Evolutionary conservation across 148 eudicot genomes (phyloP), one percentile per base, ranked within the genome.

Genomic region (Polygonum maritimum): DNA sequence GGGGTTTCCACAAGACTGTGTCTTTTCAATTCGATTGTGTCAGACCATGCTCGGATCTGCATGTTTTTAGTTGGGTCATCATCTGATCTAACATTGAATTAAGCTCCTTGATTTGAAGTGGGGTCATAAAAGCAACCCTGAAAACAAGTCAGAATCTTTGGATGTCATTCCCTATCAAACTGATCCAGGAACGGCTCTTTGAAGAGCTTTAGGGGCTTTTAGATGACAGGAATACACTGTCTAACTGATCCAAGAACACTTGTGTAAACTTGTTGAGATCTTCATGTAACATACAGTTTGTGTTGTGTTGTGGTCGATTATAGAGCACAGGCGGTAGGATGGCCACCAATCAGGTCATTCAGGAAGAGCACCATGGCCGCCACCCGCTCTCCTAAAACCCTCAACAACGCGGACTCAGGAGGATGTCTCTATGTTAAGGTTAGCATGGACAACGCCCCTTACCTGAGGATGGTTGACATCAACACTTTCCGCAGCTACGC

Each of bases 381-480:
- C 62, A 87, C 33, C 62, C 85, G 73, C 48, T 40, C 78, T 58
- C 82, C 80, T 2, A 87, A 87, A 73, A 74, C 69, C 71, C 70
- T 78, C 18, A 86, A 71, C 26, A 87, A 87, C 60, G 54, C 76
- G 12, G 88, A 83, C 11, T 69, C 86, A 5, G 85, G 14, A 48
- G n/a, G 77, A 35, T 83, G 90, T 77, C 79, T 84, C 13, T 89
- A 80, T 71, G 84, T 89, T 41, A 89, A 89, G 79, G 93, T 89
- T 69, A 86, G 90, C 63, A 87, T 89, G 93, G 93, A 85, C 80
- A 90, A 86, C 12, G 93, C 93, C 13, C 93, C 93, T 3, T 89
- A 89, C 75, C 87, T 89, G 10, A 78, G 93, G 77, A 89, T 87
- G 74, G 87, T 89, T n/a, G 90, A 87, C 78, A 88, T 89, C 71